Base-by-base conservation (phyloP, 768 basidiomycete genomes). In the Lyophyllum shimeji region DNA sequence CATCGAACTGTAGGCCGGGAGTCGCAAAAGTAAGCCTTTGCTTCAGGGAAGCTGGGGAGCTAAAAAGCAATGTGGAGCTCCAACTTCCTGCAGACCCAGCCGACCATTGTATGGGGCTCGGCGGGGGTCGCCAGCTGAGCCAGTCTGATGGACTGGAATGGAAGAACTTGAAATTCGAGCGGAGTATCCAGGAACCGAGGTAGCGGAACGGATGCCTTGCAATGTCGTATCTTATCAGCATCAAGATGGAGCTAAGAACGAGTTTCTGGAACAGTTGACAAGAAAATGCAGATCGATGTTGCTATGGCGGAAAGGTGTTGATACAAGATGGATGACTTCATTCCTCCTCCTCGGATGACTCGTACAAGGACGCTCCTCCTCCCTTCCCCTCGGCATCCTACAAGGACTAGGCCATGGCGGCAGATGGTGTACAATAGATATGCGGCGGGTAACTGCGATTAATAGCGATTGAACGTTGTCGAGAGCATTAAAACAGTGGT, bases 281-380 rank as follows among this genome's bases (percentile, higher is more conserved):
- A 55, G 53, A 63, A 29, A 63, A 53, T 63, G 66, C 60, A 65
- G 50, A 59, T 63, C 62, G 58, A 65, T 63, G 63, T 54, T 62
- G 62, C 57, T 48, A 59, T 61, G 62, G 34, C 18, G 52, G 33
- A 68, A 68, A 65, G 66, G 42, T 60, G 56, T 42, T 61, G 53
- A 63, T 70, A 73, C 70, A 71, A 57, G 60, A 68, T 63, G 64
- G 68, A 71, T 72, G 69, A 71, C 67, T 69, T 71, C 65, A 69
- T 70, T 66, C 64, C 58, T 53, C 59, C 64, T 63, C 65, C 59
- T 63, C 70, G 68, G 66, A 62, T 65, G 60, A 65, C 46, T 56
- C 55, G 47, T 68, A 67, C 65, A 70, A 47, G 15, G 17, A 46
- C 4, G 45, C 52, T 50, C 31, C 50, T 39, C n/a, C 48, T 21